phyloP scores from a whole-genome alignment of 169 alveolate genomes.

The Perkinsus marinus region DNA sequence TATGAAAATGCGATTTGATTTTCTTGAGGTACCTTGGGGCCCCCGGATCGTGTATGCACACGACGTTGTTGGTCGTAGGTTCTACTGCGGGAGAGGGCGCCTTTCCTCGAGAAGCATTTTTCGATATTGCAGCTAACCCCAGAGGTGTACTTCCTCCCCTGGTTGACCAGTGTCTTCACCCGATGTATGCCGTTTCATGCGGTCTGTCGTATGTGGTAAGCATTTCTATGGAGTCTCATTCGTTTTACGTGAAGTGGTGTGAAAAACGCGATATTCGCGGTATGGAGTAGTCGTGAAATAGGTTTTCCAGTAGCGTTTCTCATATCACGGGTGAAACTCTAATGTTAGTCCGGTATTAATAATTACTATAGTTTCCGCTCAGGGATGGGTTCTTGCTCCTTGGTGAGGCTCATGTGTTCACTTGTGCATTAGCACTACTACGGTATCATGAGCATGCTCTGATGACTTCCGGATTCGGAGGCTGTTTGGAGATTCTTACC shows the following conservation, averaged over 20 bases:
- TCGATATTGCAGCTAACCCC: neutral
- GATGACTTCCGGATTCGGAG: neutral
- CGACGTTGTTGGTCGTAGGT: neutral
- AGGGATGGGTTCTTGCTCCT: neutral
- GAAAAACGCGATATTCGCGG: too few relatives aligned
- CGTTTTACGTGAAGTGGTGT: too few relatives aligned
- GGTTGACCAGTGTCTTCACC: neutral
- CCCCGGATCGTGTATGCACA: neutral
- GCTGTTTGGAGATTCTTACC: neutral
- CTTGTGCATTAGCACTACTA: neutral
- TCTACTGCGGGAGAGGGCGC: neutral
- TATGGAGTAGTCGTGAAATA: too few relatives aligned
- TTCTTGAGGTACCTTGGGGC: neutral
- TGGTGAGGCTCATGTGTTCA: neutral
- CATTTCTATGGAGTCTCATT: too few relatives aligned
- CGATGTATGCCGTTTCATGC: neutral
- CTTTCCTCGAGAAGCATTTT: neutral
- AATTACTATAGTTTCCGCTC: neutral
- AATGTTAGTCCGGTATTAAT: too few relatives aligned
- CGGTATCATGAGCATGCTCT: neutral
- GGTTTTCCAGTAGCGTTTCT: too few relatives aligned
- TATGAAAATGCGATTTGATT: neutral
- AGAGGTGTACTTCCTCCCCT: neutral
- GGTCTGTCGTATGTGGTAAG: neutral
- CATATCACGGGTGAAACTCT: too few relatives aligned